These are phyloP conservation scores for Fraxinus baroniana DNA, from an alignment of 305 asterid genomes.

Conservation along the genomic window DNA sequence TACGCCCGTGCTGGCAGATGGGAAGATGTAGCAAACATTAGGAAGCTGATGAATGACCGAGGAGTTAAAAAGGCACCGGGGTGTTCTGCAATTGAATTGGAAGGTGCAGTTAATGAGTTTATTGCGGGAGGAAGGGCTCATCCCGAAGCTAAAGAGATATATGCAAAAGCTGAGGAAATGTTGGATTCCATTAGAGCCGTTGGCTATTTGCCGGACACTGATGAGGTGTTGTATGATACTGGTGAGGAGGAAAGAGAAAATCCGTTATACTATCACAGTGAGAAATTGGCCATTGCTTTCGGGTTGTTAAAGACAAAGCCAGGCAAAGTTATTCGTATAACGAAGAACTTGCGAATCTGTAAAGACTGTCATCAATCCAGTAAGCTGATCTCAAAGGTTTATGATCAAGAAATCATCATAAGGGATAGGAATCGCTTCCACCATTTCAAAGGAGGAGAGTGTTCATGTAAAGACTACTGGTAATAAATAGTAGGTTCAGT, in stretches of 20 bases:
- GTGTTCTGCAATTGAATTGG: constrained; percentile 47
- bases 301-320: constrained; percentile 51
- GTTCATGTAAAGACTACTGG: constrained; percentile 70
- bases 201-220: constrained; percentile 46
- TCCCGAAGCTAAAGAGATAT: constrained; percentile 49
- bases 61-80: constrained; percentile 66
- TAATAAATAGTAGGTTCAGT: constrained; percentile 11
- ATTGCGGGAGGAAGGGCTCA: constrained; percentile 62
- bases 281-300: constrained; percentile 64
- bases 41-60: constrained; percentile 68
- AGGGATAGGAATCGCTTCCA: constrained; percentile 68
- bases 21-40: constrained; percentile 52
- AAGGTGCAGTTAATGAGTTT: constrained; percentile 50
- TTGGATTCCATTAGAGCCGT: constrained; percentile 37
- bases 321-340: constrained; percentile 52
- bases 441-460: constrained; percentile 51
- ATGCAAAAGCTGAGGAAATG: constrained; percentile 52
- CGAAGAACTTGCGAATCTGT: constrained; percentile 65
- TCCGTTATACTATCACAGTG: constrained; percentile 52
- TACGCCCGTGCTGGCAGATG: constrained; percentile 62
- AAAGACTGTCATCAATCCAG: constrained; percentile 59
- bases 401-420: constrained; percentile 53
- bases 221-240: constrained; percentile 31
- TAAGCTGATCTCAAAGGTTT: constrained; percentile 51
- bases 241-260: constrained; percentile 58